Evolutionary conservation across 2,329 filamentous ascomycete genomes (phyloP), one percentile per base, ranked within the genome.

Genomic region (Exophiala alcalophila): DNA sequence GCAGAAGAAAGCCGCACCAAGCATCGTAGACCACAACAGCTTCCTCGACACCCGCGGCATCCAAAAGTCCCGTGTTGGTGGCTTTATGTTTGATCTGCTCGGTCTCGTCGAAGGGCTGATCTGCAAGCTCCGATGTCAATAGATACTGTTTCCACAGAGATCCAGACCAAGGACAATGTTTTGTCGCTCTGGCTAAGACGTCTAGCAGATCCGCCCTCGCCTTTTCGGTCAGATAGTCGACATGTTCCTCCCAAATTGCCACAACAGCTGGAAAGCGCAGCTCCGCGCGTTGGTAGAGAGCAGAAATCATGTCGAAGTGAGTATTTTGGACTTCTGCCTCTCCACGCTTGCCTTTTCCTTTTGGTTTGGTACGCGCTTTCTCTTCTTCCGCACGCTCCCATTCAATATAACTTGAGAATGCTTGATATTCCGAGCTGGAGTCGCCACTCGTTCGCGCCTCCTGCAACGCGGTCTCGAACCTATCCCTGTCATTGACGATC

Each of bases 81-180:
- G 92, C 92, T 29, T 83, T 82, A 63, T 96, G 88, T 65, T 98
- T 98, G 63, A 96, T 89, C 27, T 81, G 76, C 57, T 94, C 87
- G 38, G 97, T 86, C 35, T 86, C 84, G 16, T 83, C 73, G 57
- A 94, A 95, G 0, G 83, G 74, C 50, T 83, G 77, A 23, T 78
- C 78, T 47, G 86, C 83, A 31, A 86, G 79, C 65, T 97, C 92
- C 3, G 88, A 86, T 14, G 82, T 84, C 38, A 96, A 68, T 18
- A 98, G 83, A 53, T 90, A 90, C 53, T 91, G 82, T 5, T 87
- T 86, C 92, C 92, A 98, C 5, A 98, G 74, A 19, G 79, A 76
- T 11, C 92, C 92, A 5, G 89, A 94, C 84, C 89, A 94, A 2
- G 92, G 90, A 56, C 91, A 95, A 64, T 97, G 92, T 29, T 83